Evolutionary conservation across 176 grass and related monocot species (phyloP), one percentile per base, ranked within the genome.

Genomic region (Aegilops umbellulata): DNA sequence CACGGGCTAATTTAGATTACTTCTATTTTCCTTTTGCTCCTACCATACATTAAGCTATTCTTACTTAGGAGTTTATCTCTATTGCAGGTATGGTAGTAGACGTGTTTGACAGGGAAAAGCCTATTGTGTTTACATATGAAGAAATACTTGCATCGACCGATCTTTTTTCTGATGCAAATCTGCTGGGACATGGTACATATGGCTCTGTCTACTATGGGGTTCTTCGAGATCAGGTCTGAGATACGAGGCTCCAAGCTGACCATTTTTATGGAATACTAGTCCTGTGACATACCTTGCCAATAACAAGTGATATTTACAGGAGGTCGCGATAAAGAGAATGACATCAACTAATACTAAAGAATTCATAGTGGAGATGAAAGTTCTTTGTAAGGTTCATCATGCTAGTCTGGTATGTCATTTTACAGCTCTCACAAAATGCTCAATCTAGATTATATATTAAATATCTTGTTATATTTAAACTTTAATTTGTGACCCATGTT

Each of bases 291-390:
- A 35, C 46, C 60, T 86, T 51, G 25, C 29, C 36, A 79, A 58
- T 77, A 77, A 62, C 65, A 90, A 78, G 20, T 73, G 57, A 31
- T 70, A 25, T 82, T 78, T 80, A 73, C 70, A 99, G 97, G 94
- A 99, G 92, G 97, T 96, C 65, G 97, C 97, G 0, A 91, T 99
- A 89, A 99, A 99, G 73, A 96, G 88, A 99, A 99, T 99, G 97
- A 96, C 92, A 83, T 90, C 90, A 76, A 96, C 92, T 36, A 96
- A 99, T 91, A 99, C 97, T 67, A 95, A 94, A 88, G 97, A 99
- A 85, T 99, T 99, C 89, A 94, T 92, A 88, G 92, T 93, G 9
- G 97, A 99, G 80, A 92, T 99, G 82, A 96, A 95, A 87, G 94
- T 99, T 88, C 92, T 99, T 82, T 99, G 94, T 84, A 99, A 94